phyloP scores from a whole-genome alignment of 495 filamentous ascomycete genomes.

The Aspergillus campestris region DNA sequence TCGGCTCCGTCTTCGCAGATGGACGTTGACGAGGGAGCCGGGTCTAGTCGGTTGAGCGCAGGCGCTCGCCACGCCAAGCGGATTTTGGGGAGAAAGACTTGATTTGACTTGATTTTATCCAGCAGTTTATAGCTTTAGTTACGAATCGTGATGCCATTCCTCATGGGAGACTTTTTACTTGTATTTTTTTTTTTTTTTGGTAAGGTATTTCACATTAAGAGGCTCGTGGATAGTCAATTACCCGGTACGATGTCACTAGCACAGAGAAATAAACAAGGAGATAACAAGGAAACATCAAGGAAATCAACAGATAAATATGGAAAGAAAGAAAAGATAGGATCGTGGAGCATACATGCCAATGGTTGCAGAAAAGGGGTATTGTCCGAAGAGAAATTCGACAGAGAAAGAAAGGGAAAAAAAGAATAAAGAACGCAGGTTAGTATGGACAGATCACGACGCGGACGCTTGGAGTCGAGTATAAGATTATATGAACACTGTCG shows the following conservation, averaged over 20 bases:
- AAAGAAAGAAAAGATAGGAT: not conserved
- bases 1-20: slow-evolving; percentile 43
- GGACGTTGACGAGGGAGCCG: slow-evolving; percentile 38
- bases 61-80: slow-evolving; percentile 30
- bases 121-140: not conserved
- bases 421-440: slow-evolving; percentile 6
- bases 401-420: slow-evolving; percentile 12
- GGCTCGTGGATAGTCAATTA: too few species aligned
- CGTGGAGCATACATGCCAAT: slow-evolving; percentile 24
- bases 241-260: too few species aligned
- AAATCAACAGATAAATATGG: slow-evolving; percentile 6
- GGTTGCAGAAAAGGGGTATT: slow-evolving; percentile 33
- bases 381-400: slow-evolving; percentile 16
- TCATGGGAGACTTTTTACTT: too few species aligned
- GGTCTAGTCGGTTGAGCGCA: slow-evolving; percentile 15
- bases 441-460: slow-evolving; percentile 18
- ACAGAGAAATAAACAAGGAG: too few species aligned
- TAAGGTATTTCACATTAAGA: too few species aligned
- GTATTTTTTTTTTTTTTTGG: too few species aligned
- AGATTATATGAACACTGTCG: not conserved
- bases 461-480: not conserved
- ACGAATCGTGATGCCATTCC: too few species aligned
- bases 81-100: slow-evolving; percentile 34
- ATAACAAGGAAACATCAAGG: too few species aligned
- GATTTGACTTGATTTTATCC: not conserved